These are phyloP conservation scores for Phlebiopsis gigantea DNA, from an alignment of 768 basidiomycete species.

Conservation along the genomic window DNA sequence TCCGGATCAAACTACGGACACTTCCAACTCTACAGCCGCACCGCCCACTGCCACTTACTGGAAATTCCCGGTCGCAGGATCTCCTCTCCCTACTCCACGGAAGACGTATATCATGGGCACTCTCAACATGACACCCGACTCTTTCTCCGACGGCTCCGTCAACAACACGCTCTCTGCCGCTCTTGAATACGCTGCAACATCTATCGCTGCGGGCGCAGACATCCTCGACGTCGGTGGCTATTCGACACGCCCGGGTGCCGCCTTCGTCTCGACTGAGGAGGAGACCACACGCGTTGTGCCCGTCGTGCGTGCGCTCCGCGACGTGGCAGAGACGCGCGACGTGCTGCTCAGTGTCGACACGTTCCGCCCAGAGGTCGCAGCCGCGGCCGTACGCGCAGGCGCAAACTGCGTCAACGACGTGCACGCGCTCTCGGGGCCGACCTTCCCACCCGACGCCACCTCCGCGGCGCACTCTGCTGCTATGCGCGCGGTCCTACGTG, in stretches of 20 bases:
- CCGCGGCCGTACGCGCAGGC: constrained; percentile 69
- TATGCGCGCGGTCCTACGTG: constrained; percentile 65
- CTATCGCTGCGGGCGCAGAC: constrained; percentile 54
- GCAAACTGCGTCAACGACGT: constrained; percentile 96
- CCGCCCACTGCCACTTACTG: constrained; percentile 48
- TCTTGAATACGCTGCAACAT: constrained; percentile 42
- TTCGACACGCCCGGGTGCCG: constrained; percentile 83
- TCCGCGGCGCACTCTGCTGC: constrained; percentile 38
- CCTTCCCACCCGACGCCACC: constrained; percentile 29
- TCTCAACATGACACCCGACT: constrained; percentile 91
- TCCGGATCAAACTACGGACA: not conserved
- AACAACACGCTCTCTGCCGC: constrained; percentile 51
- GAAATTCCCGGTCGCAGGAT: constrained; percentile 32
- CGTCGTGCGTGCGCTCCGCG: constrained; percentile 54
- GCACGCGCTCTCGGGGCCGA: constrained; percentile 67
- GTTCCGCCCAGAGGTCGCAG: constrained; percentile 78
- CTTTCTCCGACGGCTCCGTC: constrained; percentile 83
- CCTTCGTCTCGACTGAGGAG: constrained; percentile 57
- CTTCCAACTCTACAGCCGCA: constrained; percentile 18
- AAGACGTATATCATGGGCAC: constrained; percentile 85
- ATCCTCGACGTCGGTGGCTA: constrained; percentile 94
- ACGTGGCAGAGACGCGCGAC: constrained; percentile 14
- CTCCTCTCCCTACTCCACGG: constrained; percentile 18
- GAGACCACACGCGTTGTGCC: constrained; percentile 74
- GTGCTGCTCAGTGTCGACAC: constrained; percentile 81